Evolutionary conservation across 257 asterid species (phyloP).

Genomic region (Cinchona pubescens): DNA sequence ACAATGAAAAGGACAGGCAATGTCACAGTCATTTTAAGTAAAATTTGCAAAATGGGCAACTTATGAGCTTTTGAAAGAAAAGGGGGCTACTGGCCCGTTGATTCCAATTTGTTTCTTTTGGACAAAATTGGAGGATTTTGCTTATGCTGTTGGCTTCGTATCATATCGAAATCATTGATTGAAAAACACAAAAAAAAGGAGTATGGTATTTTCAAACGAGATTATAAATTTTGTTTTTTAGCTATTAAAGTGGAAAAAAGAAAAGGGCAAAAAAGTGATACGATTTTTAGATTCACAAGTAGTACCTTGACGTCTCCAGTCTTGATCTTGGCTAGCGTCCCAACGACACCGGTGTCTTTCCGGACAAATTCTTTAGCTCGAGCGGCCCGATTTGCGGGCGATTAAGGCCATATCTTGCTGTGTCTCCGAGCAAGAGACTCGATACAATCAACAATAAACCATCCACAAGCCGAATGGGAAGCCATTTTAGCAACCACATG

Average conservation of each 20-base stretch:
- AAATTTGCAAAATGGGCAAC: neutral
- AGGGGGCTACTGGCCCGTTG: neutral
- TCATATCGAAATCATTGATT: constrained; percentile 11
- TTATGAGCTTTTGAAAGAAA: neutral
- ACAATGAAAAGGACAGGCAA: constrained; percentile 6
- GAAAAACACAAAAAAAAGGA: neutral
- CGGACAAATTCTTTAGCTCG: constrained; percentile 25
- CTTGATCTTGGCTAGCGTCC: constrained; percentile 28
- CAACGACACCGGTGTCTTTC: constrained; percentile 29
- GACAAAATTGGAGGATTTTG: constrained; percentile 18
- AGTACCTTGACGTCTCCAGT: constrained; percentile 26
- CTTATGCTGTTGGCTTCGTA: neutral
- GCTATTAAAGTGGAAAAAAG: neutral
- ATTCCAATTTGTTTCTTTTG: neutral
- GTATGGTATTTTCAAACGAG: too few species aligned
- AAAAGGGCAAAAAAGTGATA: neutral
- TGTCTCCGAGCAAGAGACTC: constrained; percentile 26
- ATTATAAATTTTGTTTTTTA: too few species aligned
- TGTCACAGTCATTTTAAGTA: constrained; percentile 6
- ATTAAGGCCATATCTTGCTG: constrained; percentile 27
- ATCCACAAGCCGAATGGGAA: constrained; percentile 32
- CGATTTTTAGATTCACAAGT: constrained; percentile 4
- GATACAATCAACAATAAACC: constrained; percentile 27
- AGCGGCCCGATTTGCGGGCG: constrained; percentile 30
- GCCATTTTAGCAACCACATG: constrained; percentile 41